Base-by-base conservation (phyloP, 345 rosid species). In the Fremontodendron californicum region DNA sequence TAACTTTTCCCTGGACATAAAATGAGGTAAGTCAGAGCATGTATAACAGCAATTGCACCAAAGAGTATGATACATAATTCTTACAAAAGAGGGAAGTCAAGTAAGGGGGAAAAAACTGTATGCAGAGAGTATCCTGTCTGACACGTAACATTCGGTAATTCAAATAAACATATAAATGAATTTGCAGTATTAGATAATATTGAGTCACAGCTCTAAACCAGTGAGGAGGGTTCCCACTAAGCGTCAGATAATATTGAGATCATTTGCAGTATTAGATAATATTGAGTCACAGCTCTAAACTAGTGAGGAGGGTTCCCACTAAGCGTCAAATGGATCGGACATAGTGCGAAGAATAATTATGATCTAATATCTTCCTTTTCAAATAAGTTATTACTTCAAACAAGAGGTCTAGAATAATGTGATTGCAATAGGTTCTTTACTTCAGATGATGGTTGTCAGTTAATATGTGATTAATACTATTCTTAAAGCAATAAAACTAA, bases 1-100 rank as follows among this genome's bases (percentile, higher is more conserved):
- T 91, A 73, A 94, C 89, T 85, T 83, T 88, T 21, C 97, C 99
- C 99, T 94, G 89, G 61, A 86, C 29, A 48, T 81, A 70, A 81
- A 46, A 75, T 67, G 43, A 80, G 66, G 45, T 64, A 61, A 70
- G 37, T 54, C 68, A 76, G 46, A 85, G 77, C 60, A 82, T 6
- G 64, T 33, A 64, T 19, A 77, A 84, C 49, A 84, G 81, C 19
- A 79, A 19, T 43, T 66, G 23, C 45, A 43, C 4, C 33, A 13
- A 73, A 23, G 12, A 35, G 35, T 19, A 39, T 54, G 65, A n/a
- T 21, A 73, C 6, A 52, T 37, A 55, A 35, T 73, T 57, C 64
- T 54, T 54, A 21, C 46, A 73, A 12, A 54, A 40, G 6, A 52
- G n/a, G 18, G 75, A 73, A 52, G 46, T 29, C 65, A 35, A 21